Evolutionary conservation across 2,329 filamentous ascomycete genomes (phyloP).

Genomic region (Sphaerulina populicola): DNA sequence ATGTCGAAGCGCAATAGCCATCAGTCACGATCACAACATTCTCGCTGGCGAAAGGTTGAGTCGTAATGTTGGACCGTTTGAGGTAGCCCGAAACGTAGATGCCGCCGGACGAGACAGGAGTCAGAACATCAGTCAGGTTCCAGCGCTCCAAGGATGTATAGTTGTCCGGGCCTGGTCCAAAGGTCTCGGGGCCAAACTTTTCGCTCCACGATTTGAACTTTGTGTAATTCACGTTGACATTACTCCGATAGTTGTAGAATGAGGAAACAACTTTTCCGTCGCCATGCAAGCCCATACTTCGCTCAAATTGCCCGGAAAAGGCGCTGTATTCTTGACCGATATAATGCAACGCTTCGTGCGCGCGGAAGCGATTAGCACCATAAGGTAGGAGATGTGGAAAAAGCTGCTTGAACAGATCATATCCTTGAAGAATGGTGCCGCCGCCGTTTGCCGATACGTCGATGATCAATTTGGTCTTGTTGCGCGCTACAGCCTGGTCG

Average conservation of each 20-base stretch:
- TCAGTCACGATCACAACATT: slow-evolving; percentile 48
- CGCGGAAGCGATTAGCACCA: slow-evolving; percentile 45
- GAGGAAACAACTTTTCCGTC: slow-evolving; percentile 33
- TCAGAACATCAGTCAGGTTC: slow-evolving; percentile 40
- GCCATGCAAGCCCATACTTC: slow-evolving; percentile 26
- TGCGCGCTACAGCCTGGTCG: slow-evolving; percentile 37
- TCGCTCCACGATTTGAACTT: slow-evolving; percentile 42
- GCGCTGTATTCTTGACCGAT: slow-evolving; percentile 38
- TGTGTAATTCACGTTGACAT: slow-evolving; percentile 43
- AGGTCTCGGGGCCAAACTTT: slow-evolving; percentile 39
- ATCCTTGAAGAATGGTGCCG: slow-evolving; percentile 50
- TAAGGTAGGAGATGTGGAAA: slow-evolving; percentile 46
- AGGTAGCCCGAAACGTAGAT: slow-evolving; percentile 44
- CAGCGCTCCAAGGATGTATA: slow-evolving; percentile 53
- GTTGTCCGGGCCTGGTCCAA: slow-evolving; percentile 42
- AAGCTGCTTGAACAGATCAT: slow-evolving; percentile 53
- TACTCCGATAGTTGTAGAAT: slow-evolving; percentile 42
- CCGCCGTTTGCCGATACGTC: slow-evolving; percentile 53
- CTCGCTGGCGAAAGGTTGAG: slow-evolving; percentile 48
- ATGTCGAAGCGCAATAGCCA: slow-evolving; percentile 42
- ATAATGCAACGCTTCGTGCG: slow-evolving; percentile 41
- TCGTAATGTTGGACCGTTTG: slow-evolving; percentile 40
- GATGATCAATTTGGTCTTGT: slow-evolving; percentile 54
- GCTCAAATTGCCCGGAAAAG: slow-evolving; percentile 29
- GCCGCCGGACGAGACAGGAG: slow-evolving; percentile 30